Base-by-base conservation (phyloP, 345 rosid genomes). In the Punica granatum region DNA sequence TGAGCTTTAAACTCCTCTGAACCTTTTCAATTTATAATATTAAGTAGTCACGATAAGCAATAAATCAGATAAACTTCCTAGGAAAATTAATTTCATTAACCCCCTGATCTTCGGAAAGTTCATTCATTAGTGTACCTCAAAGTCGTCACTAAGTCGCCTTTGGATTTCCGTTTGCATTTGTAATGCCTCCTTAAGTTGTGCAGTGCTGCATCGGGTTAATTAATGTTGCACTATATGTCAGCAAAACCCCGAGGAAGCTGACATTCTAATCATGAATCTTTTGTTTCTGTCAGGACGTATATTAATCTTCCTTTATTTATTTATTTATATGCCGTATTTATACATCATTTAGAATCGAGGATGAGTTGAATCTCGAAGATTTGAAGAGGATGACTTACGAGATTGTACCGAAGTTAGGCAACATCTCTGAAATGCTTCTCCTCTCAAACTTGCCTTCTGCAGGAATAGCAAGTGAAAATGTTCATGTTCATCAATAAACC, bases 161-260 rank as follows among this genome's bases (percentile, higher is more conserved):
- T 79, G 76, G 9, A 72, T 74, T 78, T 80, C 83, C 76, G 60
- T 75, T 34, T 83, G 86, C n/a, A 76, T 70, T 73, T 74, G 70
- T 67, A 88, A 62, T 35, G 82, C 87, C 72, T 85, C 88, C 13
- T 72, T 80, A 16, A 85, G 84, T 69, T 85, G 90, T 32, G 87
- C 84, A 7, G 72, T 82, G 21, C 87, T 83, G 70, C 70, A 75
- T 68, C 25, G 26, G 33, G 54, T 53, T 23, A 46, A 32, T 34
- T 35, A n/a, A 18, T 19, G 23, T 6, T 18, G 53, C 53, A 11
- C 53, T 6, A 46, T 19, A 46, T 19, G 23, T 46, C 6, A 19
- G 53, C 53, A 2, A 18, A 18, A 46, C 19, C 6, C 53, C 6
- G 53, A 46, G 53, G 19, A 11, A 46, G 53, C 53, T 19, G 48